Percentiles rank a stretch among this genome's conserved stretches.
These are phyloP conservation scores for Pythium aphanidermatum DNA, from an alignment of 352 stramenopile genomes.

Conservation along the genomic window DNA sequence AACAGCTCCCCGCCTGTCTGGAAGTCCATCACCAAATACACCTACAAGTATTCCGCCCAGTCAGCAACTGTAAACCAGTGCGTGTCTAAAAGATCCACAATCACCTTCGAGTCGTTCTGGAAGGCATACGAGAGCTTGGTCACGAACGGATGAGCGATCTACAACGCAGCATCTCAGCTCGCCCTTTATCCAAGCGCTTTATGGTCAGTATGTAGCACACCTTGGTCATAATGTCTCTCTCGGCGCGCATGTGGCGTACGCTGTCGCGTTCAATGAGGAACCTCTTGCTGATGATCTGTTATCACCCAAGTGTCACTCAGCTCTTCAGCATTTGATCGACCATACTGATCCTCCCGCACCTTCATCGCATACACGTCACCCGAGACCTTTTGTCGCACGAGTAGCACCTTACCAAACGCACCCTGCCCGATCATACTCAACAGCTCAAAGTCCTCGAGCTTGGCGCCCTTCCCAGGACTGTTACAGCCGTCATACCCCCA, in stretches of 20 bases:
- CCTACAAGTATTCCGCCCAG: too few species aligned
- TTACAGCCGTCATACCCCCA: slow-evolving; percentile 4
- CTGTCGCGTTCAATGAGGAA: slow-evolving; percentile 76
- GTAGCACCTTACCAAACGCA: slow-evolving; percentile 72
- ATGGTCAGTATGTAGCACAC: slow-evolving; percentile 21
- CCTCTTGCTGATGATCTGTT: slow-evolving; percentile 85
- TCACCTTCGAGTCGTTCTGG: slow-evolving; percentile 83
- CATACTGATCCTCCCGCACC: slow-evolving; percentile 38
- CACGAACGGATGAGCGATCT: slow-evolving; percentile 80
- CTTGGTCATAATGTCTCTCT: slow-evolving; percentile 85
- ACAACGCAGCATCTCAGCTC: background rate
- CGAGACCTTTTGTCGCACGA: slow-evolving; percentile 57
- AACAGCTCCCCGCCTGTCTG: slow-evolving; percentile 78
- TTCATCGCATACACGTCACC: slow-evolving; percentile 79
- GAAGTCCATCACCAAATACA: slow-evolving; percentile 58
- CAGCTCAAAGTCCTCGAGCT: slow-evolving; percentile 95
- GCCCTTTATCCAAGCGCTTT: too few species aligned
- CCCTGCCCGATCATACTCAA: slow-evolving; percentile 94
- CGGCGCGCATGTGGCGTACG: slow-evolving; percentile 72
- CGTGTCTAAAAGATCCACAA: too few species aligned
- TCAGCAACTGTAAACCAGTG: too few species aligned
- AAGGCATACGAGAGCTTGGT: slow-evolving; percentile 75
- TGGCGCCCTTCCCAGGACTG: slow-evolving; percentile 28
- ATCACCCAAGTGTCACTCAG: too few species aligned
- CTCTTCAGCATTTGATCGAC: too few species aligned